A percentile compares a stretch with the other conserved stretches of the same genome.
Conservation (phyloP, 495 filamentous ascomycete genomes). For the Aspergillus nidulans region DNA sequence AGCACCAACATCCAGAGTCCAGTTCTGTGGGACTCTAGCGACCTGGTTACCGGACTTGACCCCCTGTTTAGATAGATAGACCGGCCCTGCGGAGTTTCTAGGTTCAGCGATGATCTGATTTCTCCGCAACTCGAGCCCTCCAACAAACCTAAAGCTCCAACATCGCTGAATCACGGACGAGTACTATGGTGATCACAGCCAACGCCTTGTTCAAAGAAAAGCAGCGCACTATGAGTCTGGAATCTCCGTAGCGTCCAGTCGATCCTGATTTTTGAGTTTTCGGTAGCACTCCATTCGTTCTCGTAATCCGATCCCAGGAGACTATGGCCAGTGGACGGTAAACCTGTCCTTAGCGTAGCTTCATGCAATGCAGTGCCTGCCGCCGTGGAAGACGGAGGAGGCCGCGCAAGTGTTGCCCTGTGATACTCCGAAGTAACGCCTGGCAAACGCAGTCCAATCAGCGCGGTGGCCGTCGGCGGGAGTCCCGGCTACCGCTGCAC, state of each 20-base stretch:
- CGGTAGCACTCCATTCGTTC: neutral
- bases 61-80: neutral
- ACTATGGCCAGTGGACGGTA: neutral
- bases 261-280: neutral
- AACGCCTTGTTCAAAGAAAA: neutral
- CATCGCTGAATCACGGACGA: neutral
- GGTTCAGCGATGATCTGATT: neutral
- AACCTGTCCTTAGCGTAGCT: neutral
- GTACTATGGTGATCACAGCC: neutral
- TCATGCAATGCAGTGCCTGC: neutral
- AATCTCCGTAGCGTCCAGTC: neutral
- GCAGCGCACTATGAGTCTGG: neutral
- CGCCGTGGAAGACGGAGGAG: neutral
- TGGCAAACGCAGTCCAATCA: neutral
- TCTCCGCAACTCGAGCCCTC: neutral
- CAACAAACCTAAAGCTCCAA: constrained; percentile 1
- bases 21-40: neutral
- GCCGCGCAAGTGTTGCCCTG: neutral
- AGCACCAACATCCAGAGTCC: neutral
- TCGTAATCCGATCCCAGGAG: neutral
- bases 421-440: neutral
- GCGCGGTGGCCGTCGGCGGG: neutral
- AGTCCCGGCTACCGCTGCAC: neutral
- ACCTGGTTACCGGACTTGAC: neutral
- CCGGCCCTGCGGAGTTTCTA: neutral